phyloP scores from a whole-genome alignment of 345 rosid species.

The Eutrema yunnanense region DNA sequence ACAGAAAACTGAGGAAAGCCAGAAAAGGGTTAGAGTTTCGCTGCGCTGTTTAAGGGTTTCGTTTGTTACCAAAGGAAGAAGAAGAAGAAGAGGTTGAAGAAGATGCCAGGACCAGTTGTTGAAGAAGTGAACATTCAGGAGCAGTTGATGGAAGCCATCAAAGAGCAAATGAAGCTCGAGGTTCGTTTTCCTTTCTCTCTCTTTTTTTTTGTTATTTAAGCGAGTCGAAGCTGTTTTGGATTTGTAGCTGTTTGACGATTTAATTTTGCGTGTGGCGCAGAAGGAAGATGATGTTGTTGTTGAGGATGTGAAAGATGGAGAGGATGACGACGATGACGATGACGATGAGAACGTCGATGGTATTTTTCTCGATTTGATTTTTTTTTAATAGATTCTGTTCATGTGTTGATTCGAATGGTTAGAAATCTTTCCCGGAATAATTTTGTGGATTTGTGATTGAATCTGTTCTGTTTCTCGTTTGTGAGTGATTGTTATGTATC shows the following conservation, averaged over 20 bases:
- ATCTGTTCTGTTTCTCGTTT: background rate
- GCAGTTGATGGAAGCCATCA: constrained; percentile 22
- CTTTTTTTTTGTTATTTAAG: background rate
- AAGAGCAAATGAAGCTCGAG: constrained; percentile 31
- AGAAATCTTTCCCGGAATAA: background rate
- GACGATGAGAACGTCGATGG: constrained; percentile 57
- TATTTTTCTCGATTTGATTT: constrained; percentile 11
- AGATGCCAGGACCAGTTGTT: constrained; percentile 31
- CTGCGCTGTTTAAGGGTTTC: constrained; percentile 27
- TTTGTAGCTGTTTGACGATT: background rate
- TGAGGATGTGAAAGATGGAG: constrained; percentile 79
- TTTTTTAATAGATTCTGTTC: background rate
- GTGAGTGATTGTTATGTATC: background rate
- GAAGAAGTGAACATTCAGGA: constrained; percentile 9
- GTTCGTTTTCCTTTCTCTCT: constrained; percentile 1
- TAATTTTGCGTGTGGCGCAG: background rate
- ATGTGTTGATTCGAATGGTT: background rate
- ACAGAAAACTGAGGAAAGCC: background rate
- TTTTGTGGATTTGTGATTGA: constrained; percentile 8
- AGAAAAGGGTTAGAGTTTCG: background rate
- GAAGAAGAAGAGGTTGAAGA: constrained; percentile 1
- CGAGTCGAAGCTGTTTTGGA: background rate
- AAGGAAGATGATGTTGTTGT: constrained; percentile 31
- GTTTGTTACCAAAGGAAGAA: background rate
- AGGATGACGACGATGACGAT: constrained; percentile 64